These are phyloP conservation scores for Thecaphora frezii DNA, from an alignment of 1,284 basidiomycete genomes.

Conservation along the genomic window DNA sequence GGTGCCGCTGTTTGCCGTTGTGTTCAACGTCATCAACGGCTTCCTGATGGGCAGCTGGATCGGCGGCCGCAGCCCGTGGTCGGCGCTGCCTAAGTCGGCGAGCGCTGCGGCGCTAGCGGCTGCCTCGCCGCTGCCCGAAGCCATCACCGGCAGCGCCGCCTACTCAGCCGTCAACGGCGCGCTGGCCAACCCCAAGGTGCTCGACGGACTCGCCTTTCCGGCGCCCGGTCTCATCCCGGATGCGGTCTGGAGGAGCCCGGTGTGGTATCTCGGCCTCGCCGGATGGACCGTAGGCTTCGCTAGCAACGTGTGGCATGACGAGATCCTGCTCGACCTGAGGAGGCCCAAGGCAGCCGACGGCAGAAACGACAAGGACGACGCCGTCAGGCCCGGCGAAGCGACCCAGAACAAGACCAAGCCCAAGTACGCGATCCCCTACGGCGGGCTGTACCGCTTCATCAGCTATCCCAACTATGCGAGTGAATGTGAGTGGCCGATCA, in stretches of 20 bases:
- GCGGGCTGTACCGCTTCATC: slow-evolving; percentile 74
- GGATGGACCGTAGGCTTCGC: slow-evolving; percentile 73
- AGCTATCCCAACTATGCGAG: slow-evolving; percentile 92
- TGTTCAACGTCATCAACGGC: slow-evolving; percentile 77
- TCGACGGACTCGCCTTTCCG: slow-evolving; percentile 12
- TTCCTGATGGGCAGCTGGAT: slow-evolving; percentile 69
- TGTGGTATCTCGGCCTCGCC: slow-evolving; percentile 69
- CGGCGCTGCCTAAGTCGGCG: slow-evolving; percentile 44
- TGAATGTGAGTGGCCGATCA: slow-evolving; percentile 66
- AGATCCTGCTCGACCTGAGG: slow-evolving; percentile 73
- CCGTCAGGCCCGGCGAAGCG: no score
- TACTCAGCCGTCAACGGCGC: slow-evolving; percentile 3
- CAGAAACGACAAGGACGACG: neutral
- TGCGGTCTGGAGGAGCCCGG: slow-evolving; percentile 49
- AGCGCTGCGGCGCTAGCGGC: slow-evolving; percentile 47
- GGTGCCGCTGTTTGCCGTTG: slow-evolving; percentile 67
- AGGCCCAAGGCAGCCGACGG: slow-evolving; percentile 10
- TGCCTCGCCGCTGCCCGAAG: slow-evolving; percentile 19
- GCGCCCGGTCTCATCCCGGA: slow-evolving; percentile 35
- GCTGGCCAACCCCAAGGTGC: slow-evolving; percentile 11
- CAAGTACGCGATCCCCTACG: slow-evolving; percentile 77
- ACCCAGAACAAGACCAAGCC: slow-evolving; percentile 39
- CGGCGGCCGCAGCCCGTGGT: slow-evolving; percentile 35
- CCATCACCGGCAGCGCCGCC: neutral
- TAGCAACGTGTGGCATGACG: slow-evolving; percentile 84